Conservation (phyloP, 176 grass and related monocot species). For the Pharus latifolius region DNA sequence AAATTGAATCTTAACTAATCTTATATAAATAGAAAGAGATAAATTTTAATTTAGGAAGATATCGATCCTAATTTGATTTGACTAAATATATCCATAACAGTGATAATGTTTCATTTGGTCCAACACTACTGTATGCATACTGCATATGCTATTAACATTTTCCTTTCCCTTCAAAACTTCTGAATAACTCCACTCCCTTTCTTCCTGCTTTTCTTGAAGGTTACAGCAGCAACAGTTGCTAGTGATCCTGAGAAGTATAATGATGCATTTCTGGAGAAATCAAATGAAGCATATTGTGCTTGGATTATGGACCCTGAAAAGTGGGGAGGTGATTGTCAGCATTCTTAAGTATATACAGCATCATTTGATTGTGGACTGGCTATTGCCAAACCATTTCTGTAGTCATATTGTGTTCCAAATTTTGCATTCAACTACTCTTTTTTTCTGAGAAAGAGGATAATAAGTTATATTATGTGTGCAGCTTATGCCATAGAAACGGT, state of each 20-base stretch:
- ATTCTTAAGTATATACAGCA: not conserved
- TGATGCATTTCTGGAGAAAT: slow-evolving; percentile 93
- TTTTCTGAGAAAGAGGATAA: not conserved
- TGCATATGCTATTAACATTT: not conserved
- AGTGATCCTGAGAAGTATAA: slow-evolving; percentile 75
- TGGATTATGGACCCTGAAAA: slow-evolving; percentile 94
- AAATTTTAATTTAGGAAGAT: too few relatives aligned
- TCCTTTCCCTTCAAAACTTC: not conserved
- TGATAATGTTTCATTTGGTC: not conserved
- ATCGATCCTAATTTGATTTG: too few relatives aligned
- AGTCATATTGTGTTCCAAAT: slow-evolving; percentile 3
- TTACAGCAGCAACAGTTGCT: slow-evolving; percentile 80
- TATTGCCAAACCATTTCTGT: not conserved
- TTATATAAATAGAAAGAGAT: too few relatives aligned
- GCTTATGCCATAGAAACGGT: not conserved
- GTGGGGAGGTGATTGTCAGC: slow-evolving; percentile 82
- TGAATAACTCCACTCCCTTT: not conserved
- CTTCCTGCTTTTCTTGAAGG: slow-evolving; percentile 27
- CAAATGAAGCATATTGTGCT: slow-evolving; percentile 85
- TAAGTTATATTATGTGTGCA: not conserved
- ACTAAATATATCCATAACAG: too few relatives aligned
- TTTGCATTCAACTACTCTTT: not conserved
- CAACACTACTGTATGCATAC: not conserved
- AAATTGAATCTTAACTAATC: too few relatives aligned
- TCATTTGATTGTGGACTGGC: not conserved